These are phyloP conservation scores for Euryodendron excelsum DNA, from an alignment of 148 eudicot genomes.

Conservation along the genomic window DNA sequence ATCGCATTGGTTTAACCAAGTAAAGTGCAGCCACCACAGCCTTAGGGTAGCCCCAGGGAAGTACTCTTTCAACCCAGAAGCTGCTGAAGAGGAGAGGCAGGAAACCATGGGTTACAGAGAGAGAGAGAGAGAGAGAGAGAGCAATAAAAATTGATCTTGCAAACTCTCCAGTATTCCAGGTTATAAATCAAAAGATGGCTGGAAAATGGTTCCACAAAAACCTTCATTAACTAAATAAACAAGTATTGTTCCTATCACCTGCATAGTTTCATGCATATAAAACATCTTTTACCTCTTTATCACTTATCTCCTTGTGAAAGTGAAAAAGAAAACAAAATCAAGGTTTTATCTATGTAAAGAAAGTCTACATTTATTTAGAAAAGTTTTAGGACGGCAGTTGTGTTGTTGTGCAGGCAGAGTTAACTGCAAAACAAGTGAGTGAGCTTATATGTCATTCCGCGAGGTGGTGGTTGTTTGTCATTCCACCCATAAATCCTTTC, in stretches of 20 bases:
- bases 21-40: neutral
- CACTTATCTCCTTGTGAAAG: too few species aligned
- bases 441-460: neutral
- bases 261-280: neutral
- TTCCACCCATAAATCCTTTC: slow-evolving; percentile 15
- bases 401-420: neutral
- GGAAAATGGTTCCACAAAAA: neutral
- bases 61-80: neutral
- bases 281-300: too few species aligned
- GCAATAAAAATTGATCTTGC: neutral
- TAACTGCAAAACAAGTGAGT: neutral
- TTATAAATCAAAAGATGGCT: neutral
- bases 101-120: neutral
- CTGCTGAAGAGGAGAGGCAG: neutral
- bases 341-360: neutral
- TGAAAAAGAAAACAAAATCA: neutral
- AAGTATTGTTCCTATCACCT: neutral
- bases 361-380: neutral
- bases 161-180: neutral
- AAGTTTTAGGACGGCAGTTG: neutral
- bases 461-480: neutral
- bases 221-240: neutral
- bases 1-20: neutral
- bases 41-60: neutral
- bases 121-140: neutral